Percentiles rank a stretch among this genome's conserved stretches.
Conservation (phyloP, 1,284 basidiomycete genomes). For the Cutaneotrichosporon dermatis region DNA sequence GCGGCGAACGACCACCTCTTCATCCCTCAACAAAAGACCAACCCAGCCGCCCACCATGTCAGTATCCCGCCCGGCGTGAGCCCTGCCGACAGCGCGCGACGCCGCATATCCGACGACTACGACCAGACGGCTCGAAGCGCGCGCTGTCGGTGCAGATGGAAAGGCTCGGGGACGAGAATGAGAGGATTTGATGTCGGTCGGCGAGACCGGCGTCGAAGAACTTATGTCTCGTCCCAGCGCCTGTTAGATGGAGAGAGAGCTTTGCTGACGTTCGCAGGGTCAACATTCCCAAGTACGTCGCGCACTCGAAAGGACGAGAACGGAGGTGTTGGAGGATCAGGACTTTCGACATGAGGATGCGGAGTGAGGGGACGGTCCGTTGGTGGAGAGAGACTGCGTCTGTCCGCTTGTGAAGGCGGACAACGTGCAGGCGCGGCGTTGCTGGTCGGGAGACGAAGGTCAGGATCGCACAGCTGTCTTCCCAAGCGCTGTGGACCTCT, state of each 20-base stretch:
- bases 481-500: too few species aligned
- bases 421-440: too few species aligned
- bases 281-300: constrained; percentile 15
- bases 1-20: constrained; percentile 3
- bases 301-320: not conserved
- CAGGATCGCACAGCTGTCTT: too few species aligned
- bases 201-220: not conserved
- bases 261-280: constrained; percentile 7
- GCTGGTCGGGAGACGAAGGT: too few species aligned
- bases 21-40: constrained; percentile 8
- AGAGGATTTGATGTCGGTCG: not conserved
- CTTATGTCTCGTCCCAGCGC: not conserved
- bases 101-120: not conserved
- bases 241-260: not conserved
- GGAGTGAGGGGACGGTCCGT: too few species aligned
- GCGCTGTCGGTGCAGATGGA: not conserved
- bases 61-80: not conserved
- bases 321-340: not conserved
- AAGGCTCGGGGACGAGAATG: not conserved
- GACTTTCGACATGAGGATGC: not conserved
- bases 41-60: constrained; percentile 1
- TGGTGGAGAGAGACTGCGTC: too few species aligned
- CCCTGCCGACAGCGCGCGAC: not conserved
- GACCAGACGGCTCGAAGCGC: not conserved
- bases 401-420: too few species aligned